These are phyloP conservation scores for Petunia axillaris DNA, from an alignment of 257 asterid genomes.

Conservation along the genomic window DNA sequence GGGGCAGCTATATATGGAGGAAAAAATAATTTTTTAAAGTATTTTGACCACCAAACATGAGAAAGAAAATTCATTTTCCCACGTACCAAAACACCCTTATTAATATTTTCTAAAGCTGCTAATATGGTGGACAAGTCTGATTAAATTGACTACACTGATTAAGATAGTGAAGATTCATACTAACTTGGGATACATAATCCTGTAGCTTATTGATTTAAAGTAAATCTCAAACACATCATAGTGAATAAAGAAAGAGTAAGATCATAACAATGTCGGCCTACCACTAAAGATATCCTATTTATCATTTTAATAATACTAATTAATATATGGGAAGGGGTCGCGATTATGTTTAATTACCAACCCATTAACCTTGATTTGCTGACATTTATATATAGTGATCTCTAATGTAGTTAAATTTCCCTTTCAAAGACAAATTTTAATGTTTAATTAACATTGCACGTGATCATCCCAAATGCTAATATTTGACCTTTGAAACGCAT, in stretches of 20 bases:
- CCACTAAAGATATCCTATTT: constrained; percentile 19
- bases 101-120: neutral
- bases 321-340: neutral
- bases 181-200: constrained; percentile 5
- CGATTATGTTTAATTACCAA: constrained; percentile 15
- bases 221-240: neutral
- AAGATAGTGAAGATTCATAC: constrained; percentile 12
- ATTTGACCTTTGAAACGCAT: constrained; percentile 19
- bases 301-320: neutral
- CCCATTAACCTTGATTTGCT: constrained; percentile 27
- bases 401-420: neutral
- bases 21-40: no score
- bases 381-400: constrained; percentile 16
- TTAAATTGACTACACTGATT: neutral
- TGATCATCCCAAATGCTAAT: neutral
- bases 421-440: neutral
- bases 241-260: constrained; percentile 18
- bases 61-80: no score
- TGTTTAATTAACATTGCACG: neutral
- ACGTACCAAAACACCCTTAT: no score
- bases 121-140: neutral
- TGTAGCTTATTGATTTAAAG: neutral
- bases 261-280: neutral
- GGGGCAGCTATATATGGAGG: no score
- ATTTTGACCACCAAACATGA: no score